Evolutionary conservation across 176 grass and related monocot species (phyloP).

Genomic region (Tuctoria greenei): DNA sequence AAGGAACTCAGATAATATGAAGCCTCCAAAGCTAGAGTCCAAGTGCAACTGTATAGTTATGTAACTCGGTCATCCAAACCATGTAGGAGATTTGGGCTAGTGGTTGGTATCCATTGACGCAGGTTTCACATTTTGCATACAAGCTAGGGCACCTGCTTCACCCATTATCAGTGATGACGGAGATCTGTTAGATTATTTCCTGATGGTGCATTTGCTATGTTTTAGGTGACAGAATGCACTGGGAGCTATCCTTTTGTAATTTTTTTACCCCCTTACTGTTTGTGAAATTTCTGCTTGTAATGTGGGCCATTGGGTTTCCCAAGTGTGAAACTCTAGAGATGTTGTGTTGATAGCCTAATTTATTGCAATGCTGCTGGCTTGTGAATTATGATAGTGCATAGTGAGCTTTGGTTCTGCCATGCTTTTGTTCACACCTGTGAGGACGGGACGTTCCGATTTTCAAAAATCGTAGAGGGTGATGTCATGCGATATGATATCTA

Average conservation of each 20-base stretch:
- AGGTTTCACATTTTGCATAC: background rate
- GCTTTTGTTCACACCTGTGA: background rate
- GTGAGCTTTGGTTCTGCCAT: background rate
- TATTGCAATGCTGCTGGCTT: constrained; percentile 9
- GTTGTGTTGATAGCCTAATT: constrained; percentile 35
- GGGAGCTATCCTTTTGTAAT: constrained; percentile 62
- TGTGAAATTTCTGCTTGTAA: constrained; percentile 33
- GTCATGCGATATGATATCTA: too few species aligned
- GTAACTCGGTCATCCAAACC: constrained; percentile 20
- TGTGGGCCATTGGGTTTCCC: constrained; percentile 19
- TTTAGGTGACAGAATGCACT: constrained; percentile 56
- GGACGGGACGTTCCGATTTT: too few species aligned
- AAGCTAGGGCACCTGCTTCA: constrained; percentile 11
- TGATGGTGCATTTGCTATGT: constrained; percentile 45
- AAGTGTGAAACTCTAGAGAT: constrained; percentile 34
- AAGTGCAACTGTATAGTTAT: constrained; percentile 97
- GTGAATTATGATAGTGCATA: background rate
- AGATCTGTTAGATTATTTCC: constrained; percentile 41
- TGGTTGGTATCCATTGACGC: background rate
- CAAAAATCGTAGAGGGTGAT: too few species aligned
- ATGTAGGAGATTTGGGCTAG: background rate
- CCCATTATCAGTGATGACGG: background rate
- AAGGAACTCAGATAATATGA: constrained; percentile 55
- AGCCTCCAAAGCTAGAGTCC: constrained; percentile 82
- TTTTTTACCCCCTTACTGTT: background rate